Base-by-base conservation (phyloP, 495 filamentous ascomycete genomes). In the Cercophora samala region DNA sequence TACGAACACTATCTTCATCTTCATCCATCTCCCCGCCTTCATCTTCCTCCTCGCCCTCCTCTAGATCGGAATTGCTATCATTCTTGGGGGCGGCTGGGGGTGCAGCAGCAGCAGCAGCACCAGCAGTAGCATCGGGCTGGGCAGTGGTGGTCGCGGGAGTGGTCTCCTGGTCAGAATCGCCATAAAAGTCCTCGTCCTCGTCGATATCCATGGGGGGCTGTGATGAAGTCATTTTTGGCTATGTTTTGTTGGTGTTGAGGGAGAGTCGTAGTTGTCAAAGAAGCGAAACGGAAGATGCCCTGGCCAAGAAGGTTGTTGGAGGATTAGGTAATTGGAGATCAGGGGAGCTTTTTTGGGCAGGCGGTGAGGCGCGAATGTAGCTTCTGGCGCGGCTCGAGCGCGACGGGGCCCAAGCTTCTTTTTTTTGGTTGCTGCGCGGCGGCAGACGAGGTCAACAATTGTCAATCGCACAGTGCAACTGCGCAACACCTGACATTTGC, bases 21-120 rank as follows among this genome's bases (percentile, higher is more conserved):
- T 93, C 92, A 60, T 91, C 89, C 78, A 91, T 91, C 64, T 90
- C 89, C 26, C 88, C 88, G 2, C 86, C 86, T 67, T 91, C 89
- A 59, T 90, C 91, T 65, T 89, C 86, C 69, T 86, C 85, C 56
- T 88, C 85, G 25, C 83, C 79, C 59, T 85, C 84, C 73, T 87
- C 85, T 61, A 87, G 74, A 65, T 86, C 85, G 24, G 83, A 82
- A 59, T 78, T 73, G 1, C 62, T 62, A 53, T 75, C 76, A 11
- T 64, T 63, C 64, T 78, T 75, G 52, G 70, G 25, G 9, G 67
- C 26, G 0, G 59, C 46, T 24, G 69, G 13, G 54, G 68, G 60
- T 55, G 70, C 29, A n/a, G 59, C 55, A 13, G 64, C 26, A 19
- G 68, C 52, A 0, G 69, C 5, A 15, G 67, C 23, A 54, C n/a